A percentile compares a stretch with the other conserved stretches of the same genome.
Conservation (phyloP, 2,329 filamentous ascomycete species). For the Biscogniauxia sp. region DNA sequence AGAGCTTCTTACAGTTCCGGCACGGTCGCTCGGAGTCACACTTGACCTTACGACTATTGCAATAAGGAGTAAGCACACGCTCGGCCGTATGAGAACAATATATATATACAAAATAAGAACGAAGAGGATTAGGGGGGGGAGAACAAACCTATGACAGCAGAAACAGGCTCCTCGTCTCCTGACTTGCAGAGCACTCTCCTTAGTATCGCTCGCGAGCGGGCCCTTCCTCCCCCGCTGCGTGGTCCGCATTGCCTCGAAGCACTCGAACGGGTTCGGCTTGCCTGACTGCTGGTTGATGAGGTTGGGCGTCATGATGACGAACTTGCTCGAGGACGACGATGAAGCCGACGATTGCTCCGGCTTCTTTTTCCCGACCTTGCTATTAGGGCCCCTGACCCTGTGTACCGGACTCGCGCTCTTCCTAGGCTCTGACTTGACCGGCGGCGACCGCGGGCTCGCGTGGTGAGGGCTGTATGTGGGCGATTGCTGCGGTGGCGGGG, state of each 20-base stretch:
- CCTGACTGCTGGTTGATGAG: constrained; percentile 51
- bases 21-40: constrained; percentile 56
- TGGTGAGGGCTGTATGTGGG: constrained; percentile 21
- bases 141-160: constrained; percentile 47
- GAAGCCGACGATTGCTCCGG: constrained; percentile 17
- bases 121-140: not conserved
- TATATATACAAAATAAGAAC: not conserved
- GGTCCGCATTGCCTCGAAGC: constrained; percentile 51
- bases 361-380: constrained; percentile 48
- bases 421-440: constrained; percentile 23
- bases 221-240: constrained; percentile 57
- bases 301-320: constrained; percentile 55
- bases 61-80: not conserved
- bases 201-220: constrained; percentile 51
- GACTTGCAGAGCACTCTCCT: constrained; percentile 53
- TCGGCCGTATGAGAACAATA: not conserved
- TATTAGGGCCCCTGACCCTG: constrained; percentile 38
- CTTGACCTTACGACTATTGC: constrained; percentile 52
- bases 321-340: constrained; percentile 39
- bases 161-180: constrained; percentile 56
- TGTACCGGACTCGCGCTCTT: constrained; percentile 37
- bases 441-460: constrained; percentile 28
- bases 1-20: constrained; percentile 54
- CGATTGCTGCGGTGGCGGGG: constrained; percentile 22
- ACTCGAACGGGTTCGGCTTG: constrained; percentile 52